Conservation (phyloP, 371 early-diverging fungal species). For the Syncephalastrum contaminatum region DNA sequence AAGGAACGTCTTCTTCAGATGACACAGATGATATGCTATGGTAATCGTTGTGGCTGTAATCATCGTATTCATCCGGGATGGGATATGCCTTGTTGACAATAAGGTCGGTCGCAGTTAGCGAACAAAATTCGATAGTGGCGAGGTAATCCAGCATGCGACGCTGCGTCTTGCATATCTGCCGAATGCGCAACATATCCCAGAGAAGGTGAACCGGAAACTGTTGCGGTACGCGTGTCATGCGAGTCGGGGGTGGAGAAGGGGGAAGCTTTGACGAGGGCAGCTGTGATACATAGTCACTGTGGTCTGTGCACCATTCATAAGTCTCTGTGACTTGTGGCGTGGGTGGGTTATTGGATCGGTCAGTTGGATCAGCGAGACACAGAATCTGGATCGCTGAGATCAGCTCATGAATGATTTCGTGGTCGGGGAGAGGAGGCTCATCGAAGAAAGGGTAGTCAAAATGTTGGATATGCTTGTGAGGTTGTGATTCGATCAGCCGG, state of each 20-base stretch:
- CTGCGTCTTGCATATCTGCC: conserved; percentile 25
- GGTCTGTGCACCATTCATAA: conserved; percentile 15
- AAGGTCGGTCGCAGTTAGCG: no score
- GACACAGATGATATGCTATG: no score
- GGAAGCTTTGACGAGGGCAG: neutral
- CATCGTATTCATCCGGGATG: no score
- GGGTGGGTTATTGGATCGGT: conserved; percentile 1
- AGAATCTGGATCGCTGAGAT: conserved; percentile 18
- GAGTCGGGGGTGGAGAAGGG: conserved; percentile 1
- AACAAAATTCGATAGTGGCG: no score
- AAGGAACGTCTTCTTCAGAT: conserved; percentile 52
- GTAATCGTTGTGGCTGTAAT: no score
- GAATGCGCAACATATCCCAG: conserved; percentile 32
- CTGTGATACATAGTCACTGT: neutral
- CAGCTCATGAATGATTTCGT: conserved; percentile 17
- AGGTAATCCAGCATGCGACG: no score
- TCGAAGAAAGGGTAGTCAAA: conserved; percentile 40
- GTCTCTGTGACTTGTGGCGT: neutral
- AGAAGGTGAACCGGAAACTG: conserved; percentile 14
- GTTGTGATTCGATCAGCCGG: neutral
- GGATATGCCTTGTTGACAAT: no score
- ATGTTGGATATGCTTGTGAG: conserved; percentile 27
- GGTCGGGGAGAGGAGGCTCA: conserved; percentile 16
- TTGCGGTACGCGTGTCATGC: conserved; percentile 9
- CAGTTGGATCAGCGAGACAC: conserved; percentile 18